Base-by-base conservation (phyloP, 208 protist genomes). In the Herpetomonas samuelpessoai region DNA sequence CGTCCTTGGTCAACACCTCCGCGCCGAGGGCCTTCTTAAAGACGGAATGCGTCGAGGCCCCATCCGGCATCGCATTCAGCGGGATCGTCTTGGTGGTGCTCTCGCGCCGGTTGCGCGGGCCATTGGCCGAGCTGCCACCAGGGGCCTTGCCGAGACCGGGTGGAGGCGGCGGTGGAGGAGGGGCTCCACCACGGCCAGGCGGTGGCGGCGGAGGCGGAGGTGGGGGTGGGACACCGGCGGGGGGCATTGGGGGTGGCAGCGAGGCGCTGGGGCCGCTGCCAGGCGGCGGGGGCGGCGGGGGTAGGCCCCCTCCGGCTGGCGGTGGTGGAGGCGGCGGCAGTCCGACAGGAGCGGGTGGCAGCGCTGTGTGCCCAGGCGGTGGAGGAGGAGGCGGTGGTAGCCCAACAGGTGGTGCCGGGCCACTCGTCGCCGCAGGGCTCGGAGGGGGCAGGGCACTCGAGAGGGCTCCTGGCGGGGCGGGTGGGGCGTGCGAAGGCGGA, bases 11-110 rank as follows among this genome's bases (percentile, higher is more conserved):
- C 61, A 62, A 63, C 6, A 24, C 25, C 10, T 57, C 19, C 3
- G 3, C 26, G 22, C 62, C 18, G 0, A 35, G 30, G 21, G 16
- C 60, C 18, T 65, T 65, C 47, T 47, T 57, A 48, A 92, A 78
- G 22, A 61, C 72, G 21, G 66, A 69, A 14, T 71, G 65, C 14
- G 12, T 48, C 26, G 53, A 61, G 16, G 22, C 2, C 38, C 71
- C 72, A 49, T 62, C 76, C 31, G 58, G 24, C 24, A 71, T 57
- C 39, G 58, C 60, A 41, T 79, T 68, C 52, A 91, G 83, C 12
- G 84, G 84, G 49, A 91, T 71, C 10, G 64, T 77, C 39, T 79
- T 78, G 39, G 77, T 83, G 22, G 58, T 70, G 56, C 64, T 63
- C 24, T 14, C 44, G n/a, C 26, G 38, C 3, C 25, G 19, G 6